phyloP scores from a whole-genome alignment of 1,139 yeast genomes.

The Candida pseudoviswanathii region DNA sequence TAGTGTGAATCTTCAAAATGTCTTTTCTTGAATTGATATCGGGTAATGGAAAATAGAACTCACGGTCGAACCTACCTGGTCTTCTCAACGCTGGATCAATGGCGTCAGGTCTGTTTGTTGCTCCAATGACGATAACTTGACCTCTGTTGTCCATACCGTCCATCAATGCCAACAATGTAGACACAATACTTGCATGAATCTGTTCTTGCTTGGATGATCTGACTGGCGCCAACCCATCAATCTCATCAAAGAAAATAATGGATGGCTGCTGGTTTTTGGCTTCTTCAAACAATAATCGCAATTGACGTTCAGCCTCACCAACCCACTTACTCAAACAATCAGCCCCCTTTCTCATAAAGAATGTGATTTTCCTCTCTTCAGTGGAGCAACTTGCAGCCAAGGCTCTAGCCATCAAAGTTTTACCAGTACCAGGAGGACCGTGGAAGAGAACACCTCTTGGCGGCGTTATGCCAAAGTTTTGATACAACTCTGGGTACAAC shows the following conservation, averaged over 20 bases:
- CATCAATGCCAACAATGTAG: conserved; percentile 92
- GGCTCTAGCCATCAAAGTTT: conserved; percentile 97
- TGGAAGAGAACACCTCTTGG: conserved; percentile 98
- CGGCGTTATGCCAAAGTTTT: conserved; percentile 88
- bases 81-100: conserved; percentile 96
- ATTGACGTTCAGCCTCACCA: conserved; percentile 97
- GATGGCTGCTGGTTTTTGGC: conserved; percentile 96
- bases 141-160: conserved; percentile 99
- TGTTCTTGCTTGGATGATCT: conserved; percentile 97
- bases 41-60: conserved; percentile 93
- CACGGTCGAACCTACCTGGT: conserved; percentile 97
- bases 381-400: conserved; percentile 93
- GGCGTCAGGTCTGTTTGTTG: conserved; percentile 97
- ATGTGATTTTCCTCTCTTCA: conserved; percentile 80
- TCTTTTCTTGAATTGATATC: conserved; percentile 76
- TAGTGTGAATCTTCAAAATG: conserved; percentile 82
- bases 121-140: conserved; percentile 96
- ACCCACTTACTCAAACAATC: conserved; percentile 98
- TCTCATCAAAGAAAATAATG: conserved; percentile 94
- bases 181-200: conserved; percentile 95
- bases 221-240: conserved; percentile 97
- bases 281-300: conserved; percentile 87
- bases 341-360: conserved; percentile 98
- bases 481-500: conserved; percentile 90
- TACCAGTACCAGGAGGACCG: conserved; percentile 99